A percentile compares a stretch with the other conserved stretches of the same genome.
phyloP scores from a whole-genome alignment of 306 rosid species.

The Trifolium pratense region DNA sequence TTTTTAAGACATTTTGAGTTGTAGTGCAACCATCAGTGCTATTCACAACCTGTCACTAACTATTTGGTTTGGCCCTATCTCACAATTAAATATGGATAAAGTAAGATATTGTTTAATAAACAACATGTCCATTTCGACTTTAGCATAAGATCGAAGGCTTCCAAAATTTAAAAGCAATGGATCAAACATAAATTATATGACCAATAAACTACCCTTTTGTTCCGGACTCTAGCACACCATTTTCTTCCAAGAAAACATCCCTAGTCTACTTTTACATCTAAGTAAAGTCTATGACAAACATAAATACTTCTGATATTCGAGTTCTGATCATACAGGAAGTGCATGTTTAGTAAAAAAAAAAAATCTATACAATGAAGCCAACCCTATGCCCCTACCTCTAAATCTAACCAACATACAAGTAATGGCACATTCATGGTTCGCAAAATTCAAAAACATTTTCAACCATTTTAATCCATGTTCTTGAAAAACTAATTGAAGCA shows the following conservation, averaged over 20 bases:
- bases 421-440: neutral
- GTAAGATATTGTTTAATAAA: neutral
- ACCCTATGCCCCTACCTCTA: neutral
- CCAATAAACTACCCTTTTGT: slow-evolving; percentile 6
- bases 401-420: slow-evolving; percentile 30
- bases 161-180: slow-evolving; percentile 20
- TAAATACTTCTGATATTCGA: slow-evolving; percentile 8
- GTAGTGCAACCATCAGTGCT: neutral
- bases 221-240: neutral
- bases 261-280: neutral
- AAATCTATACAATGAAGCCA: neutral
- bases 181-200: slow-evolving; percentile 3
- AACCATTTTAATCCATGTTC: slow-evolving; percentile 23
- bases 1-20: neutral
- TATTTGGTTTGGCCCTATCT: neutral
- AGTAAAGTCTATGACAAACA: slow-evolving; percentile 13
- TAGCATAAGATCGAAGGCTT: slow-evolving; percentile 11
- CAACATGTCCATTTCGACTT: neutral
- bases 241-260: neutral
- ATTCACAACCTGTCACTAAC: neutral
- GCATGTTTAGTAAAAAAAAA: neutral
- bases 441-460: neutral
- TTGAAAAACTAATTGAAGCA: slow-evolving; percentile 1
- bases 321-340: neutral
- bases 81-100: neutral